phyloP scores from a whole-genome alignment of 805 yeast genomes.

The Metschnikowia vanudenii region DNA sequence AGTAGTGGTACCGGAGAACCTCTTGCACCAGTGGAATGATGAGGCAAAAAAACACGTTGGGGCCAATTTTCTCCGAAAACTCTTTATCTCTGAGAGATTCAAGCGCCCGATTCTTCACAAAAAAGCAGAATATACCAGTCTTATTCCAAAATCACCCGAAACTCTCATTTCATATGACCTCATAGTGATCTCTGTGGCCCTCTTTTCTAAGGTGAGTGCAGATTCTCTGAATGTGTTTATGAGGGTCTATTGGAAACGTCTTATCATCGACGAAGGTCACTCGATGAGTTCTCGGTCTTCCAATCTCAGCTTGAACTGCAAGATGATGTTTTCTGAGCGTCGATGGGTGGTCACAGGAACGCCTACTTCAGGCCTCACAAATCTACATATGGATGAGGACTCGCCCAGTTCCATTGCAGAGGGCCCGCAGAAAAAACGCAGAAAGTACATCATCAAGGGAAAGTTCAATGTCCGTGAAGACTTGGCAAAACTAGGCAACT shows the following conservation, averaged over 20 bases:
- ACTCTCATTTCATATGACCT: slow-evolving; percentile 49
- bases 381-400: slow-evolving; percentile 47
- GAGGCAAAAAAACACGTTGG: slow-evolving; percentile 58
- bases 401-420: neutral
- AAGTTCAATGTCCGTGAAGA: slow-evolving; percentile 55
- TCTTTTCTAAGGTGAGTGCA: slow-evolving; percentile 36
- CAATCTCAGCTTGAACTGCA: slow-evolving; percentile 49
- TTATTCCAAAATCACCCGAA: slow-evolving; percentile 25
- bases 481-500: slow-evolving; percentile 49
- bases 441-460: slow-evolving; percentile 47
- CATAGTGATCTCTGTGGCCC: slow-evolving; percentile 48
- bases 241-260: slow-evolving; percentile 60
- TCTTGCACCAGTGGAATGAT: slow-evolving; percentile 61
- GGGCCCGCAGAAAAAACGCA: slow-evolving; percentile 20
- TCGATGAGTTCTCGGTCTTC: slow-evolving; percentile 54
- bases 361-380: slow-evolving; percentile 69
- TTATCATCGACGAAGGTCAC: slow-evolving; percentile 78
- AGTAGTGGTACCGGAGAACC: slow-evolving; percentile 63
- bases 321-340: slow-evolving; percentile 52
- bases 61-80: slow-evolving; percentile 32
- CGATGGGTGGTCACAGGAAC: slow-evolving; percentile 78
- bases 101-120: slow-evolving; percentile 19
- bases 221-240: slow-evolving; percentile 32
- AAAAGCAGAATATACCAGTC: slow-evolving; percentile 20
- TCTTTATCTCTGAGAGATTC: slow-evolving; percentile 35